A percentile compares a stretch with the other conserved stretches of the same genome.
Evolutionary conservation across 2,329 filamentous ascomycete genomes (phyloP).

Genomic region (Verticillium longisporum): DNA sequence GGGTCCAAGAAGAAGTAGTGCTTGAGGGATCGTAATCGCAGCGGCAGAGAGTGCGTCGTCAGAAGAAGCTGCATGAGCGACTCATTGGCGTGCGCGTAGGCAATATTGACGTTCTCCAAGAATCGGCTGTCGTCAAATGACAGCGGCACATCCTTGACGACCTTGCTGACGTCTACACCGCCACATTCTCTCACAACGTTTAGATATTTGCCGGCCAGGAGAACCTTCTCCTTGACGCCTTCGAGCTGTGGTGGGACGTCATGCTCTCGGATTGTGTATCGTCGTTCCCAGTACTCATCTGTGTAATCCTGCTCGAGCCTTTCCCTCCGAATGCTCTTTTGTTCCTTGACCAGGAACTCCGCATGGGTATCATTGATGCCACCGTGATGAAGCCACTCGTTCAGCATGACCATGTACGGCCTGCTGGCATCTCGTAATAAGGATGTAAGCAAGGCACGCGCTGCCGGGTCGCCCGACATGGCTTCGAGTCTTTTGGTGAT

Average conservation of each 20-base stretch:
- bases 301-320: slow-evolving; percentile 93
- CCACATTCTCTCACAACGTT: slow-evolving; percentile 97
- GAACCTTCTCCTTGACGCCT: slow-evolving; percentile 85
- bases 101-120: slow-evolving; percentile 89
- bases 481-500: slow-evolving; percentile 78
- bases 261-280: slow-evolving; percentile 88
- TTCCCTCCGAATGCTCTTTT: slow-evolving; percentile 89
- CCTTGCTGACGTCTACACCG: slow-evolving; percentile 87
- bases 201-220: slow-evolving; percentile 93
- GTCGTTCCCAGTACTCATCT: slow-evolving; percentile 97
- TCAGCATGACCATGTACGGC: slow-evolving; percentile 97
- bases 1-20: slow-evolving; percentile 99
- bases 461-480: slow-evolving; percentile 90
- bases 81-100: slow-evolving; percentile 92
- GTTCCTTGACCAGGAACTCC: slow-evolving; percentile 92
- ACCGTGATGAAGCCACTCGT: slow-evolving; percentile 96
- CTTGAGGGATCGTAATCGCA: slow-evolving; percentile 82
- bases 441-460: slow-evolving; percentile 72
- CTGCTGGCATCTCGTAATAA: slow-evolving; percentile 81
- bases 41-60: slow-evolving; percentile 85
- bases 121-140: slow-evolving; percentile 91
- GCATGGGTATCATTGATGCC: slow-evolving; percentile 89
- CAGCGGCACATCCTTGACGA: slow-evolving; percentile 77
- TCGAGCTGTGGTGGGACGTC: slow-evolving; percentile 90
- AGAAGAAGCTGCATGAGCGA: slow-evolving; percentile 85